Evolutionary conservation across 2,329 filamentous ascomycete genomes (phyloP), one percentile per base, ranked within the genome.

Genomic region (Penicillium verrucosum): DNA sequence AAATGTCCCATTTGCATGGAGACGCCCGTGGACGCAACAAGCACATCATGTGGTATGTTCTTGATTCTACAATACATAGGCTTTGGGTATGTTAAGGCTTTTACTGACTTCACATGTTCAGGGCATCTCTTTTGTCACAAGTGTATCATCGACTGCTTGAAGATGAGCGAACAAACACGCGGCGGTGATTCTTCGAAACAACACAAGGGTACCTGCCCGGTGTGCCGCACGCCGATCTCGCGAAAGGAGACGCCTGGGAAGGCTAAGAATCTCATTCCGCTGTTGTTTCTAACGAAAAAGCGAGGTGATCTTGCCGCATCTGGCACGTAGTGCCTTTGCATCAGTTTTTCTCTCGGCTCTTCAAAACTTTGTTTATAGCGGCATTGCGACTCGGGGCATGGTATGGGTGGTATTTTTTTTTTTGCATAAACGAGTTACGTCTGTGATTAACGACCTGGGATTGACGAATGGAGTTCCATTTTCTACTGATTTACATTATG

Each of bases 1-100:
- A 82, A 76, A 59, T 87, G 85, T 67, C 84, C 85, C 43, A 83
- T 87, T 23, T 87, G 85, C 70, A 82, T 87, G 81, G 85, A 87
- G 61, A 78, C 75, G 4, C 82, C 81, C 2, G 84, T 80, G 9
- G 79, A 86, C 66, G 77, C 84, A 10, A 86, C 84, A 2, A 81
- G 78, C 3, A 86, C 85, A 3, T 71, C 78, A 23, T 87, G 85
- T 65, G 85, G 83, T 85, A 75, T 54, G 80, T 74, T 23, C 29
- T 37, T 32, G 18, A 37, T 52, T n/a, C 2, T 23, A 12, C 18
- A 30, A 2, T 9, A 18, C 11, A 23, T 14, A 14, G 5, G 25
- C 8, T 40, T 16, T 4, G 1, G 1, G 14, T 4, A 16, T 21
- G 6, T 12, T 3, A 23, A n/a, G 21, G 12, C 18, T 57, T 27